Conservation (phyloP, 1,139 yeast genomes). For the Geotrichum fermentans region DNA sequence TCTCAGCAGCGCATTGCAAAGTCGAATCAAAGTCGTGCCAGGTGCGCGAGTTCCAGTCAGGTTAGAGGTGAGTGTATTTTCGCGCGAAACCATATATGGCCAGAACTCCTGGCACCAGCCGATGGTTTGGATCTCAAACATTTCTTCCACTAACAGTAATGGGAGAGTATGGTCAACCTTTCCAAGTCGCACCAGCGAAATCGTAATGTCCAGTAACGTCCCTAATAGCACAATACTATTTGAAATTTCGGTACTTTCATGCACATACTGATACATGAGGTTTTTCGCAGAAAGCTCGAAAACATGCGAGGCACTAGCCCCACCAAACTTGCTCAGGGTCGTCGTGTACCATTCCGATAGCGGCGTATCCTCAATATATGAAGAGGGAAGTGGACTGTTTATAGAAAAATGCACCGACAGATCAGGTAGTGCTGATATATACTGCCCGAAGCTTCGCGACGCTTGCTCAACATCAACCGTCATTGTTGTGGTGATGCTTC, state of each 20-base stretch:
- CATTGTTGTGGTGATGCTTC: constrained; percentile 1
- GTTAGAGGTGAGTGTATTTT: constrained; percentile 28
- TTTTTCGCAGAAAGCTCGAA: constrained; percentile 16
- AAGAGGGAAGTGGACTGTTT: neutral
- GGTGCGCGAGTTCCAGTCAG: constrained; percentile 37
- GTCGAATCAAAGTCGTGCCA: constrained; percentile 39
- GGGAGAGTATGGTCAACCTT: constrained; percentile 28
- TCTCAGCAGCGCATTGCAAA: constrained; percentile 38
- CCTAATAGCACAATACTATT: constrained; percentile 7
- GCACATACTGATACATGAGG: constrained; percentile 9
- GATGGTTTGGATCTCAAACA: constrained; percentile 37
- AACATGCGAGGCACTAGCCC: constrained; percentile 1
- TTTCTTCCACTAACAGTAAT: constrained; percentile 35
- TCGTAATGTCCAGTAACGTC: constrained; percentile 10
- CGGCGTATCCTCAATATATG: neutral
- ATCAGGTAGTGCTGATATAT: neutral
- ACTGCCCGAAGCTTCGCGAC: constrained; percentile 2
- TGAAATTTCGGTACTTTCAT: neutral
- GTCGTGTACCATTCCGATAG: constrained; percentile 1
- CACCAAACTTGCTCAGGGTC: neutral
- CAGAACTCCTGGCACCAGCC: constrained; percentile 38
- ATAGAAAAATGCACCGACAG: neutral
- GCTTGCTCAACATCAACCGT: constrained; percentile 6
- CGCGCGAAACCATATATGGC: constrained; percentile 36
- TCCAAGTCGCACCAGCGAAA: neutral